Base-by-base conservation (phyloP, 371 early-diverging fungal species). In the Actinomortierella ambigua region DNA sequence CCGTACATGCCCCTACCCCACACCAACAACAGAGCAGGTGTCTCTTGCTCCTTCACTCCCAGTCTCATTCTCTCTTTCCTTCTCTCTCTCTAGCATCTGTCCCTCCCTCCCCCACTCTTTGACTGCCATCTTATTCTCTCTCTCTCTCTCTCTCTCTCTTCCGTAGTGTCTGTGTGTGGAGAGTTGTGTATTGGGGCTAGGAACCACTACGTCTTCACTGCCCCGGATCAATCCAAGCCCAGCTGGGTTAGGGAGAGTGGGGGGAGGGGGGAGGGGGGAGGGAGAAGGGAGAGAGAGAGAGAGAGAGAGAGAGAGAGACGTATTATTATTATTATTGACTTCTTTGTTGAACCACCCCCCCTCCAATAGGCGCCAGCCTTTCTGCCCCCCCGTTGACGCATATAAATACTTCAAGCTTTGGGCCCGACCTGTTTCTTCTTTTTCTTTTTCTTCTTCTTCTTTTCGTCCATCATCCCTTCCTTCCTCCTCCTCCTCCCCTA, bases 381-480 rank as follows among this genome's bases (percentile, higher is more conserved):
- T 34, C 11, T 34, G 34, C n/a, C n/a, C n/a, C n/a, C 48, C 11
- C 18, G 22, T 9, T 22, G 24, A 18, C 20, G 24, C 2, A 48
- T 48, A 18, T 48, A 48, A 20, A 20, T 8, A 48, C 48, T 18
- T 24, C 27, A 49, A 42, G 24, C 41, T 60, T 20, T 53, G 53
- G 23, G 39, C 17, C 18, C 23, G 26, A 6, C 29, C 54, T 29
- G 17, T 26, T 48, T 27, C 34, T 43, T 24, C 26, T 40, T 46
- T 50, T 56, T 52, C 52, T 14, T 50, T 56, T 22, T 59, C 23
- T 46, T 53, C 34, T 68, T 27, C 55, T 52, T 49, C 29, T 17
- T 53, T 55, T 23, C 28, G n/a, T 8, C n/a, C 29, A 39, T 11
- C 47, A 51, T 14, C 52, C 1, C 55, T 20, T 13, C 51, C 3